These are phyloP conservation scores for Zygoascus tannicola DNA, from an alignment of 805 yeast genomes.

Conservation along the genomic window DNA sequence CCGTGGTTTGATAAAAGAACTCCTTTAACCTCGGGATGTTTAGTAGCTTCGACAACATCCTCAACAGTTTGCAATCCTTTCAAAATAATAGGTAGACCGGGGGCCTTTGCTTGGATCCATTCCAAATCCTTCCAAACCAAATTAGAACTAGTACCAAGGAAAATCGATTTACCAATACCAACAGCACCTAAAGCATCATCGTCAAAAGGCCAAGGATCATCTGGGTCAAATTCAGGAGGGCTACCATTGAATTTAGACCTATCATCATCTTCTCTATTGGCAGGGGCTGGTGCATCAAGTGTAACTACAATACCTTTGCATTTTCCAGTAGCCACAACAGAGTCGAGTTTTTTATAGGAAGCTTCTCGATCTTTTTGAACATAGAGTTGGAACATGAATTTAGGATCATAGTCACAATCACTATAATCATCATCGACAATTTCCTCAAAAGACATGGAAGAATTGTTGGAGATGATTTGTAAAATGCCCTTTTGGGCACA, in stretches of 20 bases:
- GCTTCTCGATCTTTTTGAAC: constrained; percentile 22
- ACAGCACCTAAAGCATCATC: constrained; percentile 5
- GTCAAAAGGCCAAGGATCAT: constrained; percentile 8
- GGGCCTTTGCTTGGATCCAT: constrained; percentile 23
- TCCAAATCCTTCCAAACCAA: constrained; percentile 25
- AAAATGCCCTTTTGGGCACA: constrained; percentile 34
- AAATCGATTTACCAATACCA: constrained; percentile 25
- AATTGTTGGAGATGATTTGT: constrained; percentile 34
- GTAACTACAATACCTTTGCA: constrained; percentile 42
- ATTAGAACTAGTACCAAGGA: constrained; percentile 25
- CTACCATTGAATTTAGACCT: constrained; percentile 18
- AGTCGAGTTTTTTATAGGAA: constrained; percentile 18
- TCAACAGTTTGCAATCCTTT: constrained; percentile 64
- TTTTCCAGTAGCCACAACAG: constrained; percentile 28
- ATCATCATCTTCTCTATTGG: constrained; percentile 40
- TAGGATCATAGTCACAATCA: constrained; percentile 20
- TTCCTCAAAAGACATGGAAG: constrained; percentile 25
- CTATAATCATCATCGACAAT: constrained; percentile 15
- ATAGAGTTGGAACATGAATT: constrained; percentile 24
- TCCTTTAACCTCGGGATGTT: constrained; percentile 45
- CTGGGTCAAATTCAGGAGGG: constrained; percentile 16
- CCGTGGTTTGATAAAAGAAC: constrained; percentile 67
- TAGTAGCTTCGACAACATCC: constrained; percentile 50
- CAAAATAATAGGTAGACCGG: constrained; percentile 39
- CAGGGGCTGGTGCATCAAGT: constrained; percentile 44